phyloP scores from a whole-genome alignment of 2,329 filamentous ascomycete genomes.

The Trichophaea hybrida region DNA sequence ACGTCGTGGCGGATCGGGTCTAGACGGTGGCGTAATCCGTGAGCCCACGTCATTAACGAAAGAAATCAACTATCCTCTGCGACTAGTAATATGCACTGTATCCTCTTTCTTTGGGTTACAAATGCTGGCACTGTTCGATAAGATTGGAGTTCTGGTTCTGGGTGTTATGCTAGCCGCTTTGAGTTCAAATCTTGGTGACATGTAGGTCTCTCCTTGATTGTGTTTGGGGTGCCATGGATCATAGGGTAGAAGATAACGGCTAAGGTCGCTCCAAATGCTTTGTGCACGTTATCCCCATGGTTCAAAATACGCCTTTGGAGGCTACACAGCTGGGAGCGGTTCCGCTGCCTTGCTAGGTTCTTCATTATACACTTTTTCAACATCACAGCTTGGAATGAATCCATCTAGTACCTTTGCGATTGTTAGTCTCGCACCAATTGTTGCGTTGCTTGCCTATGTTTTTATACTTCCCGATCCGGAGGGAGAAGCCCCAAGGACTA shows the following conservation, averaged over 20 bases:
- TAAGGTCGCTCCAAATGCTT: slow-evolving; percentile 14
- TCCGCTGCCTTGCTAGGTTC: slow-evolving; percentile 7
- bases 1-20: not conserved
- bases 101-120: slow-evolving; percentile 11
- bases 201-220: slow-evolving; percentile 1
- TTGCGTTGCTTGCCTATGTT: slow-evolving; percentile 1
- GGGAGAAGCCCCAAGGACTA: not conserved
- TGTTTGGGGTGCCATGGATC: not conserved
- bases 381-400: not conserved
- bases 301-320: slow-evolving; percentile 3
- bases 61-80: slow-evolving; percentile 11
- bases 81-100: slow-evolving; percentile 7
- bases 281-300: slow-evolving; percentile 7
- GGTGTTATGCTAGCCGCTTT: slow-evolving; percentile 14
- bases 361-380: slow-evolving; percentile 8
- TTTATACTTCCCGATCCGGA: slow-evolving; percentile 10
- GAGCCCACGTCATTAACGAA: not conserved
- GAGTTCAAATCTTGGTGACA: slow-evolving; percentile 19
- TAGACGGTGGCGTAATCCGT: not conserved
- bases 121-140: slow-evolving; percentile 7
- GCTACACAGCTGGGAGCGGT: slow-evolving; percentile 11
- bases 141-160: slow-evolving; percentile 2
- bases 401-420: slow-evolving; percentile 1
- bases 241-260: not conserved
- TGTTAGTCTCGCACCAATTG: slow-evolving; percentile 6